A percentile compares a stretch with the other conserved stretches of the same genome.
Conservation (phyloP, 192 early-diverging fungal species). For the Coemansia sp. region DNA sequence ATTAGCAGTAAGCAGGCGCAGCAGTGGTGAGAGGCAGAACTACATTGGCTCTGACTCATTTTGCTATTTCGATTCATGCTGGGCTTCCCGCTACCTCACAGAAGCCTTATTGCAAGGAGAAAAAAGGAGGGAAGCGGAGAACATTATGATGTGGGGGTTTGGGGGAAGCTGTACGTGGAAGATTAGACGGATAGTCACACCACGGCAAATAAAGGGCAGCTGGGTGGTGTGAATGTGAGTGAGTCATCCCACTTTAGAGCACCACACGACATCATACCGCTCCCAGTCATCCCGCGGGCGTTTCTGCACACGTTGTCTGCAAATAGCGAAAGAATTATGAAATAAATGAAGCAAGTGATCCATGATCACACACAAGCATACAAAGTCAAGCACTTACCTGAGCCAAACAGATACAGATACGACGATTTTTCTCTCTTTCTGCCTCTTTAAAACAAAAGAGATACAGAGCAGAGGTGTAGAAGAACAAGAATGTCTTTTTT, state of each 20-base stretch:
- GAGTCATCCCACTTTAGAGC: neutral
- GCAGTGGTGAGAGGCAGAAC: neutral
- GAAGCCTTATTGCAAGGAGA: too few species aligned
- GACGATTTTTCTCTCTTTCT: neutral
- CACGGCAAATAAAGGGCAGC: neutral
- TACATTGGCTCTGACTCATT: too few species aligned
- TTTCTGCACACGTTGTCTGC: constrained; percentile 3
- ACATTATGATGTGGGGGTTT: too few species aligned
- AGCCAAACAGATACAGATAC: neutral
- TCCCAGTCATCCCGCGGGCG: neutral
- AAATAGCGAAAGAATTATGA: neutral
- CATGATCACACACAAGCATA: neutral
- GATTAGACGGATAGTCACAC: neutral
- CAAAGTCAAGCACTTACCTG: constrained; percentile 6
- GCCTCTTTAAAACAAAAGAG: too few species aligned
- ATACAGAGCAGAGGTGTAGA: neutral
- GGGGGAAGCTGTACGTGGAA: neutral
- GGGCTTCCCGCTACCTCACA: too few species aligned
- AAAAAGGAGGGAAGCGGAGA: too few species aligned
- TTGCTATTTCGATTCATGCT: too few species aligned
- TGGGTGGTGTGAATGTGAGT: neutral
- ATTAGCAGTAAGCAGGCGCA: constrained; percentile 7
- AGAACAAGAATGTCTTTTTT: neutral
- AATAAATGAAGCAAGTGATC: neutral
- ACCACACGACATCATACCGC: neutral